Evolutionary conservation across 1,284 basidiomycete species (phyloP).

Genomic region (Sanghuangporus baumii): DNA sequence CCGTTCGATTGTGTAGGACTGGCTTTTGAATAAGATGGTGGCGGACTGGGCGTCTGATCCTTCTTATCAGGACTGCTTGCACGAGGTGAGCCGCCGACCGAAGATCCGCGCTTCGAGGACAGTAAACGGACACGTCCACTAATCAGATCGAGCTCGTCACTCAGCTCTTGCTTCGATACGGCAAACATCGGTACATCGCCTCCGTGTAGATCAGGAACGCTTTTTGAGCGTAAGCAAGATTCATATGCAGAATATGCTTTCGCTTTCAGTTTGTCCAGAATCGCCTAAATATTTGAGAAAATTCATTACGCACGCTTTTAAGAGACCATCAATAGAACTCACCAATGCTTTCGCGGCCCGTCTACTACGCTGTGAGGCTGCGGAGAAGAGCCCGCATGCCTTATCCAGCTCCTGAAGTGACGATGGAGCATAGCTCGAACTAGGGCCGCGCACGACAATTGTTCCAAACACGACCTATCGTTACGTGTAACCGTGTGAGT

Average conservation of each 20-base stretch:
- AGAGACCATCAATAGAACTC: constrained; percentile 22
- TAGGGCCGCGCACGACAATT: constrained; percentile 57
- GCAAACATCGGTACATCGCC: constrained; percentile 25
- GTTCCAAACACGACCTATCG: constrained; percentile 59
- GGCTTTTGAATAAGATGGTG: not conserved
- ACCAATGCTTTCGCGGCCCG: constrained; percentile 58
- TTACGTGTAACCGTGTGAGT: constrained; percentile 7
- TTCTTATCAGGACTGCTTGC: not conserved
- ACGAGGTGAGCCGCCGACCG: not conserved
- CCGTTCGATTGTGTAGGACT: not conserved
- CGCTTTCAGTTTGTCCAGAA: constrained; percentile 47
- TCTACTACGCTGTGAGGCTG: constrained; percentile 47
- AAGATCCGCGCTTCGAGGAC: constrained; percentile 22
- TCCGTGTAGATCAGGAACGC: constrained; percentile 32
- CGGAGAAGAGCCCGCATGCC: constrained; percentile 52
- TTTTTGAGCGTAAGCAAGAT: not conserved
- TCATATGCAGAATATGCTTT: constrained; percentile 45
- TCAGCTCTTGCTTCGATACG: constrained; percentile 37
- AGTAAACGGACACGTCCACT: constrained; percentile 56
- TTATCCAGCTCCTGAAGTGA: constrained; percentile 61
- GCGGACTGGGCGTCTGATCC: constrained; percentile 1
- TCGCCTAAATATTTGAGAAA: constrained; percentile 33
- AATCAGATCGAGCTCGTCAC: constrained; percentile 57
- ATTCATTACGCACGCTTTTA: not conserved
- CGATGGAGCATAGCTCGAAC: constrained; percentile 48